Conservation (phyloP, 179 eudicot species). For the Beta lomatogona region DNA sequence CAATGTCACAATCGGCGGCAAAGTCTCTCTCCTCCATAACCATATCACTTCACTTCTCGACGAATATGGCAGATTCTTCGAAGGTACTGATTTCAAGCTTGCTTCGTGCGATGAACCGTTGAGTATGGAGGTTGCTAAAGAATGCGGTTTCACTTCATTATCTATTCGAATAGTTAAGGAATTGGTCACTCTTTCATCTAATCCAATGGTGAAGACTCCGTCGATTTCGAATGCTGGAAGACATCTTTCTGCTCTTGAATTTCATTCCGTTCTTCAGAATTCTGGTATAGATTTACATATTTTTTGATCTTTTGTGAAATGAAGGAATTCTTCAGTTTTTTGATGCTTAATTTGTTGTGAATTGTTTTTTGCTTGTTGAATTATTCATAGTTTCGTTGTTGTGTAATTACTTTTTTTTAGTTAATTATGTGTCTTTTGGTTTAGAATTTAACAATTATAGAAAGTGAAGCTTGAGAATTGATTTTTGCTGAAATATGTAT, state of each 20-base stretch:
- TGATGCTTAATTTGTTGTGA: not conserved
- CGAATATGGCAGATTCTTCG: slow-evolving; percentile 52
- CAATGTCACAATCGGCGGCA: slow-evolving; percentile 92
- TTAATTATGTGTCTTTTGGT: not conserved
- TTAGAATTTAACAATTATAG: too few relatives aligned
- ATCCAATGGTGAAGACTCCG: slow-evolving; percentile 64
- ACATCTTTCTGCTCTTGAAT: slow-evolving; percentile 88
- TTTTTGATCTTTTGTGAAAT: not conserved
- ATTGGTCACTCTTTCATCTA: slow-evolving; percentile 75
- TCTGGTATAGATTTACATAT: slow-evolving; percentile 43
- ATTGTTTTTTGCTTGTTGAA: not conserved
- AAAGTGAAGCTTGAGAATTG: too few relatives aligned
- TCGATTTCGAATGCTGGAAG: slow-evolving; percentile 70
- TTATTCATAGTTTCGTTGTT: not conserved
- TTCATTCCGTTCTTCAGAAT: slow-evolving; percentile 72
- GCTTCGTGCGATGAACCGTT: slow-evolving; percentile 67
- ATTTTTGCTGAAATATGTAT: too few relatives aligned
- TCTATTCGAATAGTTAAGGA: slow-evolving; percentile 91
- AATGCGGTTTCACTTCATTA: slow-evolving; percentile 89
- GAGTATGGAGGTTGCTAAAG: slow-evolving; percentile 70
- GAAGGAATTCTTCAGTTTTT: not conserved
- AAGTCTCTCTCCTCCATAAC: slow-evolving; percentile 49
- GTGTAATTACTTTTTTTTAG: not conserved
- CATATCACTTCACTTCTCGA: slow-evolving; percentile 61
- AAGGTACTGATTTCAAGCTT: slow-evolving; percentile 90